These are phyloP conservation scores for Mycena capillaripes DNA, from an alignment of 768 basidiomycete species.

Conservation along the genomic window DNA sequence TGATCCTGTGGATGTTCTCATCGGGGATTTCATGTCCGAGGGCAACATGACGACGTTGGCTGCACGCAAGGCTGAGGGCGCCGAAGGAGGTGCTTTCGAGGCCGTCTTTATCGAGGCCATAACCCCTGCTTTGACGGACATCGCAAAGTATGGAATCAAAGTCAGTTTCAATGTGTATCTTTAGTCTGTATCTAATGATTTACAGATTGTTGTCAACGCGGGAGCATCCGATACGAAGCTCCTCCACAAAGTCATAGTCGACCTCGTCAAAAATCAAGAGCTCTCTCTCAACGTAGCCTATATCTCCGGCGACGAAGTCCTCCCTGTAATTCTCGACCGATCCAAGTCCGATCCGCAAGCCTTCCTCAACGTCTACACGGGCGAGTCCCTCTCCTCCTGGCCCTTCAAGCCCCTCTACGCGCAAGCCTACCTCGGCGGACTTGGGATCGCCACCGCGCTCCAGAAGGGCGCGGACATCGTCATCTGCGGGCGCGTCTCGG, in stretches of 20 bases:
- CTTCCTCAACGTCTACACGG: conserved; percentile 26
- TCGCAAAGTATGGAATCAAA: conserved; percentile 34
- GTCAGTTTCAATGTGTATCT: background rate
- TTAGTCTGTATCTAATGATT: background rate
- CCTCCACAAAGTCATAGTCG: conserved; percentile 19
- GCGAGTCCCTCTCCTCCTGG: conserved; percentile 30
- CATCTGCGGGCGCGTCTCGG: conserved; percentile 34
- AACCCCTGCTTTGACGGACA: conserved; percentile 21
- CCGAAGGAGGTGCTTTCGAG: conserved; percentile 21
- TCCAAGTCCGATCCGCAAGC: conserved; percentile 12
- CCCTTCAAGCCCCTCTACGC: conserved; percentile 34
- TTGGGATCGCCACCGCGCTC: conserved; percentile 34
- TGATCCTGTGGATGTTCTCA: conserved; percentile 35
- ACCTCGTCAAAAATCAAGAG: conserved; percentile 22
- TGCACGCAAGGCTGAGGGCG: conserved; percentile 18
- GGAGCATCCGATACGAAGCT: conserved; percentile 32
- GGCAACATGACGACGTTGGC: conserved; percentile 32
- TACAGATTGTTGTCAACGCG: conserved; percentile 34
- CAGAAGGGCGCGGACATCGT: conserved; percentile 35
- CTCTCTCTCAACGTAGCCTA: conserved; percentile 30
- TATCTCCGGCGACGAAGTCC: conserved; percentile 37
- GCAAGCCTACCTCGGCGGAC: conserved; percentile 34
- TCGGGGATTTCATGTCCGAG: conserved; percentile 37
- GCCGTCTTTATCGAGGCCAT: conserved; percentile 28
- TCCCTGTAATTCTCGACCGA: conserved; percentile 25